phyloP scores from a whole-genome alignment of 768 basidiomycete genomes.

The Hygrophorus russula region DNA sequence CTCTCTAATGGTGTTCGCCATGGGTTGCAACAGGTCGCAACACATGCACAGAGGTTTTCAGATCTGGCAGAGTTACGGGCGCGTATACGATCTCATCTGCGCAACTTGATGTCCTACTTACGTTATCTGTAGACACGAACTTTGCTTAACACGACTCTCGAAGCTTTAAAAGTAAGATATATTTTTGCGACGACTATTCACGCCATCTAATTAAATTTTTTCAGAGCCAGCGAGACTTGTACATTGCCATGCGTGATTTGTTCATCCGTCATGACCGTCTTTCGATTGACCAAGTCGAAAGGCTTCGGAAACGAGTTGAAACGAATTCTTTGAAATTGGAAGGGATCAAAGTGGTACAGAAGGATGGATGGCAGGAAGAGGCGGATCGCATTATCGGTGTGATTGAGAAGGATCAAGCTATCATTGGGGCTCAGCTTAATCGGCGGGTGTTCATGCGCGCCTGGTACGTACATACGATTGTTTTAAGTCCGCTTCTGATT shows the following conservation, averaged over 20 bases:
- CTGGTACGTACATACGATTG: conserved; percentile 38
- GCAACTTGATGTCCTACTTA: neutral
- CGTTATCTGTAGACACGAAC: conserved; percentile 37
- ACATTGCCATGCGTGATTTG: conserved; percentile 77
- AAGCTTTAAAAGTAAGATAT: conserved; percentile 56
- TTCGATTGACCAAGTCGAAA: conserved; percentile 80
- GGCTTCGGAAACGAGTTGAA: conserved; percentile 80
- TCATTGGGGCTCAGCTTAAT: conserved; percentile 62
- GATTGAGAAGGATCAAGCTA: conserved; percentile 81
- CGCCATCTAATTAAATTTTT: conserved; percentile 6
- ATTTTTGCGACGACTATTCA: neutral
- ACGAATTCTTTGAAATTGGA: conserved; percentile 67
- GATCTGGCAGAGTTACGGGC: conserved; percentile 69
- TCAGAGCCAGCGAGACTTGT: conserved; percentile 75
- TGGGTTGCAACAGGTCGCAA: conserved; percentile 58
- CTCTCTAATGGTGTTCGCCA: conserved; percentile 66
- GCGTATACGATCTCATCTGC: conserved; percentile 14
- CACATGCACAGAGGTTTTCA: conserved; percentile 58
- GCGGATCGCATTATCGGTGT: conserved; percentile 59
- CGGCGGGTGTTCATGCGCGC: conserved; percentile 82
- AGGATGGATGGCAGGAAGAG: conserved; percentile 81
- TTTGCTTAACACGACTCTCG: conserved; percentile 58
- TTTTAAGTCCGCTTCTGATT: conserved; percentile 2
- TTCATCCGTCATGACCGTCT: conserved; percentile 84
- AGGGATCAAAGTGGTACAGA: conserved; percentile 52